phyloP scores from a whole-genome alignment of 345 rosid species.

The Nasturtium officinale region DNA sequence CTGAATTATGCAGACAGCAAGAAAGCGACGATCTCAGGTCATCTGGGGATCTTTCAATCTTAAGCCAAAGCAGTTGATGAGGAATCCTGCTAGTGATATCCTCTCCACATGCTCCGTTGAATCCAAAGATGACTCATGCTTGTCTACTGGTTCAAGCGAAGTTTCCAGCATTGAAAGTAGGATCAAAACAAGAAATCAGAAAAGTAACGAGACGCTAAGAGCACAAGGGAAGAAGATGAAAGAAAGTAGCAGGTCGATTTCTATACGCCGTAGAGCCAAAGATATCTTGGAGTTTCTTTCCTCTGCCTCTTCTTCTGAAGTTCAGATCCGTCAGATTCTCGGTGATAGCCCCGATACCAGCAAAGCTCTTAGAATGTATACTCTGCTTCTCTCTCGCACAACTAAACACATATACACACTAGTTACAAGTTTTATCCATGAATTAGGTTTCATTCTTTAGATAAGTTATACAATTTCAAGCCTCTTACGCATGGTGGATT shows the following conservation, averaged over 20 bases:
- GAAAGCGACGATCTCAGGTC: constrained; percentile 58
- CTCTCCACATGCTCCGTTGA: constrained; percentile 44
- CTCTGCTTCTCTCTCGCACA: constrained; percentile 3
- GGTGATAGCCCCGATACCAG: constrained; percentile 98
- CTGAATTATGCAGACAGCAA: constrained; percentile 47
- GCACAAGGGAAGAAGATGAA: constrained; percentile 31
- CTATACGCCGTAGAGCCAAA: constrained; percentile 66
- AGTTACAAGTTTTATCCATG: not conserved
- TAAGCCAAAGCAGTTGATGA: constrained; percentile 21
- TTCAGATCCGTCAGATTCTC: constrained; percentile 66
- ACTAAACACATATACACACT: not conserved
- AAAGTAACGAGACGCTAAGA: constrained; percentile 20
- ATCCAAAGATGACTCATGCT: constrained; percentile 53
- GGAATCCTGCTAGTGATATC: constrained; percentile 27
- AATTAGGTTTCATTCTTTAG: not conserved
- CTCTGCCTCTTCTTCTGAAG: constrained; percentile 62
- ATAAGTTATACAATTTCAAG: not conserved
- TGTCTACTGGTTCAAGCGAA: constrained; percentile 63
- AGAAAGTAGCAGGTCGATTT: constrained; percentile 45
- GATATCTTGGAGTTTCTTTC: constrained; percentile 78
- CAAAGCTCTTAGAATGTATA: constrained; percentile 90
- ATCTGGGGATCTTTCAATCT: constrained; percentile 40
- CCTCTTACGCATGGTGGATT: not conserved
- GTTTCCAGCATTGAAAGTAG: constrained; percentile 43
- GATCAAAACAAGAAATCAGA: constrained; percentile 39